Evolutionary conservation across 2,329 filamentous ascomycete species (phyloP).

Genomic region (Phialophora verrucosa): DNA sequence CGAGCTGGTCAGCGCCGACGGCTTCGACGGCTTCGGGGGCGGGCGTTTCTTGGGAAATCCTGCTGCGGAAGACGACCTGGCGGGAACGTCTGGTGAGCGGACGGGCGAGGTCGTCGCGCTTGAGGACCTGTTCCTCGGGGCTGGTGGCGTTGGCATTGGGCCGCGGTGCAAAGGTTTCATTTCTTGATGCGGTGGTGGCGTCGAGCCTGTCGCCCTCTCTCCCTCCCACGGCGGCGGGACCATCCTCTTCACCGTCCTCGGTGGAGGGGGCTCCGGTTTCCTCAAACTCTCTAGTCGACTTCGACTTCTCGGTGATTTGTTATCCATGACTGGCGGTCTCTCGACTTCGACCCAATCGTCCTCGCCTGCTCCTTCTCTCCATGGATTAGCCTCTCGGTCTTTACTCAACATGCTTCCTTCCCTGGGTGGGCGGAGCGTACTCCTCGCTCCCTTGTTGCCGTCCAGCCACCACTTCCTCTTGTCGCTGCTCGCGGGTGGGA

Average conservation of each 20-base stretch:
- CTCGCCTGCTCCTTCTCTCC: slow-evolving; percentile 63
- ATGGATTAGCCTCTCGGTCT: slow-evolving; percentile 79
- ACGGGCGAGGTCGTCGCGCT: slow-evolving; percentile 24
- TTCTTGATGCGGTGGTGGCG: slow-evolving; percentile 5
- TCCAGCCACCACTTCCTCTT: slow-evolving; percentile 70
- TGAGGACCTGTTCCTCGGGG: slow-evolving; percentile 19
- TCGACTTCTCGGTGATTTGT: slow-evolving; percentile 28
- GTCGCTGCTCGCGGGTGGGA: slow-evolving; percentile 68
- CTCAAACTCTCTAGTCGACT: slow-evolving; percentile 39
- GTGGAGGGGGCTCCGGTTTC: slow-evolving; percentile 39
- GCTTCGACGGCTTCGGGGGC: slow-evolving; percentile 69
- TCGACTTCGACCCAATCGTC: slow-evolving; percentile 76
- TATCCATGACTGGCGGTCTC: slow-evolving; percentile 26
- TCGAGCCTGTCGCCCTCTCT: slow-evolving; percentile 23
- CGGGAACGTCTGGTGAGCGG: slow-evolving; percentile 42
- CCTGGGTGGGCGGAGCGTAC: slow-evolving; percentile 70
- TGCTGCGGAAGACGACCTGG: slow-evolving; percentile 46
- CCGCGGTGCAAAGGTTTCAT: slow-evolving; percentile 9
- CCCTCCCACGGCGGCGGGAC: slow-evolving; percentile 33
- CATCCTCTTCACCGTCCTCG: slow-evolving; percentile 32
- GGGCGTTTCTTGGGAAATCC: slow-evolving; percentile 50
- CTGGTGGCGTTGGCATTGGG: slow-evolving; percentile 24
- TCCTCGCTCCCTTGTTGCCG: slow-evolving; percentile 71
- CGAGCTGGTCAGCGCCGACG: slow-evolving; percentile 49
- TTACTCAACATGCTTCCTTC: slow-evolving; percentile 71